A percentile compares a stretch with the other conserved stretches of the same genome.
phyloP scores from a whole-genome alignment of 2,329 filamentous ascomycete genomes.

The Scedosporium minutisporum region DNA sequence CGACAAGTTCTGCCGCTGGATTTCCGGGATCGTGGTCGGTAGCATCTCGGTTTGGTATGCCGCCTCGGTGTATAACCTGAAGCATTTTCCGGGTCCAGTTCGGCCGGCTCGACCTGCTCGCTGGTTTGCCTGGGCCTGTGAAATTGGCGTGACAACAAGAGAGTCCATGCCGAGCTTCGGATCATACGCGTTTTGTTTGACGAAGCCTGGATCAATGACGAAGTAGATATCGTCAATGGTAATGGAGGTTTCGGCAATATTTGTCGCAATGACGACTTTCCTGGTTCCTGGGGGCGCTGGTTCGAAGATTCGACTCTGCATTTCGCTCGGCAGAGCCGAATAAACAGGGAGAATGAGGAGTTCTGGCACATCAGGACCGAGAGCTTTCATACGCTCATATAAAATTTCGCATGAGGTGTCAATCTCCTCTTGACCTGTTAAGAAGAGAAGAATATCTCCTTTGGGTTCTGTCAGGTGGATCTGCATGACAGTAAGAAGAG shows the following conservation, averaged over 20 bases:
- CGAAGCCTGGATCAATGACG: conserved; percentile 92
- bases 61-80: conserved; percentile 87
- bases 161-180: conserved; percentile 97
- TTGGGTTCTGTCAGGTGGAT: conserved; percentile 88
- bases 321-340: conserved; percentile 82
- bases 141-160: conserved; percentile 89
- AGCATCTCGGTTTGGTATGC: conserved; percentile 97
- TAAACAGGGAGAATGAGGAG: conserved; percentile 94
- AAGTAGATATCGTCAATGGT: conserved; percentile 98
- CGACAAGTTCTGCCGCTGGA: conserved; percentile 86
- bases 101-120: conserved; percentile 84
- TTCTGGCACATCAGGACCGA: conserved; percentile 84
- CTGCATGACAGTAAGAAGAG: conserved; percentile 95
- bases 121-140: conserved; percentile 92
- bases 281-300: conserved; percentile 75
- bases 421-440: conserved; percentile 97
- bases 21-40: conserved; percentile 90
- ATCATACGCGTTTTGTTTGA: conserved; percentile 95
- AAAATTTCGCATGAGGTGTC: conserved; percentile 90
- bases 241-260: conserved; percentile 95
- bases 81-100: conserved; percentile 93
- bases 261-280: conserved; percentile 96
- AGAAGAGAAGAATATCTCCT: conserved; percentile 91
- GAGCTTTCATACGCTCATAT: conserved; percentile 89
- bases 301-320: conserved; percentile 91